Evolutionary conservation across 805 yeast genomes (phyloP).

Genomic region (Kuraishia cidri): DNA sequence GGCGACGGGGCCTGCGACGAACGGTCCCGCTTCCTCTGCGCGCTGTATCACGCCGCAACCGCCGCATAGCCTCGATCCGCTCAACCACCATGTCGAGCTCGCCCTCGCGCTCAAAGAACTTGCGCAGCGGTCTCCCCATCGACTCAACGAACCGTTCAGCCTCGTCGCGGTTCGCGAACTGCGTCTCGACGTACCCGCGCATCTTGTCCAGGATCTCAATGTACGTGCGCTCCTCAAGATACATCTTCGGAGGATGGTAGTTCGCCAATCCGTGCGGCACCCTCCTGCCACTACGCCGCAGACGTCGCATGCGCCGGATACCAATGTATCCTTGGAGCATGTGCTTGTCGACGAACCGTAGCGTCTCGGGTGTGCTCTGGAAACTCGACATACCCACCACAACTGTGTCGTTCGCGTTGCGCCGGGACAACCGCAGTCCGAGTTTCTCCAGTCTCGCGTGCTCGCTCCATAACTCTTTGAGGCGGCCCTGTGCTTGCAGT

Average conservation of each 20-base stretch:
- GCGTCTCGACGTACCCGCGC: neutral
- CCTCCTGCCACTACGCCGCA: neutral
- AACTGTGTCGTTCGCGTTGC: slow-evolving; percentile 18
- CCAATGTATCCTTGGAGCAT: slow-evolving; percentile 14
- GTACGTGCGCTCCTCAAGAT: neutral
- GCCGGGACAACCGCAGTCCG: slow-evolving; percentile 17
- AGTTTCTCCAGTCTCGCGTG: slow-evolving; percentile 9
- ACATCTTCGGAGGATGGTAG: neutral
- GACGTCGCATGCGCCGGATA: slow-evolving; percentile 2
- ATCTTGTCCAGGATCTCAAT: neutral
- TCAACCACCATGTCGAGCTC: too few species aligned
- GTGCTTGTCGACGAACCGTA: slow-evolving; percentile 16
- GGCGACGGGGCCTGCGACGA: too few species aligned
- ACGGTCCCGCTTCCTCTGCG: too few species aligned
- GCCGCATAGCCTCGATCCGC: too few species aligned
- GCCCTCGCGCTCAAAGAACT: too few species aligned
- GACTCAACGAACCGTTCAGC: too few species aligned
- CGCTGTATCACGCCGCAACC: too few species aligned
- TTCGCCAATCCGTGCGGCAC: neutral
- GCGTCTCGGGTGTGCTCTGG: slow-evolving; percentile 10
- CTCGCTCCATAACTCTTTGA: slow-evolving; percentile 8
- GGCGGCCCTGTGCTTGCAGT: slow-evolving; percentile 14
- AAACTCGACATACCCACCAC: slow-evolving; percentile 10
- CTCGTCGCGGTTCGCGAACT: neutral
- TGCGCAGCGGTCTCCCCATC: too few species aligned